A percentile compares a stretch with the other conserved stretches of the same genome.
Evolutionary conservation across 1,284 basidiomycete species (phyloP).

Genomic region (Marasmius sp.): DNA sequence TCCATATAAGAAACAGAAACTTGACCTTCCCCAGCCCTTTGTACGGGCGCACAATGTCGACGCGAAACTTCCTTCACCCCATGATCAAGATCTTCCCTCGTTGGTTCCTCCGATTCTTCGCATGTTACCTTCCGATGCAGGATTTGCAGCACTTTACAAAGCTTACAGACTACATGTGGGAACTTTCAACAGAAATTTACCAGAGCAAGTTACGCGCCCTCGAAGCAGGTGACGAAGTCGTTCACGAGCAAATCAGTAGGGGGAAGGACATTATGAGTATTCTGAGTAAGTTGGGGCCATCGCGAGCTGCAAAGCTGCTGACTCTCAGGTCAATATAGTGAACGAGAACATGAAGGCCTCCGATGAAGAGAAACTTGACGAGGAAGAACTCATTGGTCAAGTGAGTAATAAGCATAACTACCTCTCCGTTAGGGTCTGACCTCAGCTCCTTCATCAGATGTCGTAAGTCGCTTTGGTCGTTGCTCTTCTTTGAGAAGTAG

Average conservation of each 20-base stretch:
- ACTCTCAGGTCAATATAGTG: constrained; percentile 21
- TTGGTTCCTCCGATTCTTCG: constrained; percentile 31
- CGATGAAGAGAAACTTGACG: constrained; percentile 29
- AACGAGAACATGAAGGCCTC: constrained; percentile 30
- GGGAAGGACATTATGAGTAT: constrained; percentile 49
- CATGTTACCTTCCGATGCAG: constrained; percentile 34
- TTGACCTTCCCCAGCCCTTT: too few relatives aligned
- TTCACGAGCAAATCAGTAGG: constrained; percentile 29
- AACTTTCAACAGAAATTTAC: constrained; percentile 35
- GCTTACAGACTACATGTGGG: constrained; percentile 38
- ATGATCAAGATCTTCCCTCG: too few relatives aligned
- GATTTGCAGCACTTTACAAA: constrained; percentile 31
- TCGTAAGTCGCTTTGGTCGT: constrained; percentile 8
- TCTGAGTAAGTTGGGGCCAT: constrained; percentile 31
- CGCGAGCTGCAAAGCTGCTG: background rate
- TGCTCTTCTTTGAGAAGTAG: background rate
- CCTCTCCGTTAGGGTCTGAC: background rate
- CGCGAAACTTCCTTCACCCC: too few relatives aligned
- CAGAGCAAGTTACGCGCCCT: constrained; percentile 39
- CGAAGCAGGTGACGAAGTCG: constrained; percentile 30
- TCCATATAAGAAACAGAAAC: too few relatives aligned
- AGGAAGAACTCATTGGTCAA: constrained; percentile 32
- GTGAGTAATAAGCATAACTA: background rate
- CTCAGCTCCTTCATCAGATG: background rate
- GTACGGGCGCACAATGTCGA: too few relatives aligned